Conservation (phyloP, 352 stramenopile genomes). For the Pythium sp. region DNA sequence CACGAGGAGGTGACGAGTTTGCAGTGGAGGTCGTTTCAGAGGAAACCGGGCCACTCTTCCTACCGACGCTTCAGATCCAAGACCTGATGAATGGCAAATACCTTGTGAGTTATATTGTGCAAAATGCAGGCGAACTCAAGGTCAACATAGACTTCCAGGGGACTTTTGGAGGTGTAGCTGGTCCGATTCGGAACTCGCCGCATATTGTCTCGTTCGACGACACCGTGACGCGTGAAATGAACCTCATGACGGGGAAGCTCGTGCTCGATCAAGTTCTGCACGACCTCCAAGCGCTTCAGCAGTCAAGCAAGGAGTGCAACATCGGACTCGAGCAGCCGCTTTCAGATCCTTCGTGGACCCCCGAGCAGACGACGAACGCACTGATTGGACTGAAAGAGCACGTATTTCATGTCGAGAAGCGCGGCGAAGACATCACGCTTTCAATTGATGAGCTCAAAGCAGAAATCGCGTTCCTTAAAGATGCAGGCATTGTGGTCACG, state of each 20-base stretch:
- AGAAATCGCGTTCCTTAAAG: constrained; percentile 62
- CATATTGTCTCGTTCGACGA: constrained; percentile 83
- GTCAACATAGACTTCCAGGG: constrained; percentile 90
- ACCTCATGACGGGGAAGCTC: constrained; percentile 79
- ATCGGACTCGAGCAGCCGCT: constrained; percentile 71
- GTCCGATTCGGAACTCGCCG: constrained; percentile 88
- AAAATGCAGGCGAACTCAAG: constrained; percentile 78
- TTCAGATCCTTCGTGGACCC: constrained; percentile 51
- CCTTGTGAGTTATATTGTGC: constrained; percentile 88
- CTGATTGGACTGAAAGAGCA: constrained; percentile 77
- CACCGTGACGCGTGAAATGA: constrained; percentile 76
- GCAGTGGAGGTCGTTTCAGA: constrained; percentile 59
- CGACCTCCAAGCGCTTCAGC: constrained; percentile 59
- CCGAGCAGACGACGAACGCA: constrained; percentile 56
- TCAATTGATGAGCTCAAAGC: constrained; percentile 67
- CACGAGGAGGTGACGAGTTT: constrained; percentile 93
- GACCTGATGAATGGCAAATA: constrained; percentile 94
- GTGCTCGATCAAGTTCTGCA: constrained; percentile 67
- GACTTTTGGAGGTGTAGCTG: constrained; percentile 88
- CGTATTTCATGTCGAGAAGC: constrained; percentile 76
- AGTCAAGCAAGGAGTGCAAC: constrained; percentile 66
- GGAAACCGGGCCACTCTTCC: constrained; percentile 44
- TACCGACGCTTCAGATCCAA: constrained; percentile 60
- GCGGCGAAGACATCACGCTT: constrained; percentile 54
- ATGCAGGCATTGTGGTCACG: constrained; percentile 48